phyloP scores from a whole-genome alignment of 495 filamentous ascomycete genomes.

The Hyphodiscus hymeniophilus region DNA sequence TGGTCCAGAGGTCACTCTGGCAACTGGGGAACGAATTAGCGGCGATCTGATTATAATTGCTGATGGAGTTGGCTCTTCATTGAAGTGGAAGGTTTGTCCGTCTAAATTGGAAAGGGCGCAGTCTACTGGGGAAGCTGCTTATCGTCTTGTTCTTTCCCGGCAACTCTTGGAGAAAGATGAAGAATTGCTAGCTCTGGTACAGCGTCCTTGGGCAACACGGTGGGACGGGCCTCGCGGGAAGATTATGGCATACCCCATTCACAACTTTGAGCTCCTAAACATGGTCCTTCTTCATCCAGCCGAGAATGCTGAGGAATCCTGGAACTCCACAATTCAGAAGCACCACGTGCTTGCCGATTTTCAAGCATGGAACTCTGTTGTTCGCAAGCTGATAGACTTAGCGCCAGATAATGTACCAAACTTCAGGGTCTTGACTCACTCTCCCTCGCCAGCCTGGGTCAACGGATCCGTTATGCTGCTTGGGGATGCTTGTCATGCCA shows the following conservation, averaged over 20 bases:
- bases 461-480: background rate
- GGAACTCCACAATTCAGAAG: conserved; percentile 23
- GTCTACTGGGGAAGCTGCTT: conserved; percentile 37
- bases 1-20: too few species aligned
- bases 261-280: conserved; percentile 36
- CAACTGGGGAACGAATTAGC: too few species aligned
- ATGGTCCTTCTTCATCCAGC: conserved; percentile 37
- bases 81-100: too few species aligned
- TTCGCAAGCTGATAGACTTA: conserved; percentile 22
- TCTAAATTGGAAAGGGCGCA: too few species aligned
- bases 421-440: background rate
- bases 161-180: conserved; percentile 31
- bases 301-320: conserved; percentile 32
- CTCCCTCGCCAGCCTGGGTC: background rate
- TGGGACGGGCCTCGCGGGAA: conserved; percentile 4
- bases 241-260: conserved; percentile 30
- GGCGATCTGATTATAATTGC: too few species aligned
- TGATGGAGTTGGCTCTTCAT: too few species aligned
- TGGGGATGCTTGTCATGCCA: conserved; percentile 7
- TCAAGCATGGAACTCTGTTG: conserved; percentile 32
- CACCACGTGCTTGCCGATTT: conserved; percentile 30
- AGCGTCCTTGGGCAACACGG: background rate
- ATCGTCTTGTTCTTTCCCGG: conserved; percentile 34
- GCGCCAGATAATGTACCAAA: conserved; percentile 14
- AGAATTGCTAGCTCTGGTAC: conserved; percentile 2